Base-by-base conservation (phyloP, 2,329 filamentous ascomycete genomes). In the Hymenoscyphus linearis region DNA sequence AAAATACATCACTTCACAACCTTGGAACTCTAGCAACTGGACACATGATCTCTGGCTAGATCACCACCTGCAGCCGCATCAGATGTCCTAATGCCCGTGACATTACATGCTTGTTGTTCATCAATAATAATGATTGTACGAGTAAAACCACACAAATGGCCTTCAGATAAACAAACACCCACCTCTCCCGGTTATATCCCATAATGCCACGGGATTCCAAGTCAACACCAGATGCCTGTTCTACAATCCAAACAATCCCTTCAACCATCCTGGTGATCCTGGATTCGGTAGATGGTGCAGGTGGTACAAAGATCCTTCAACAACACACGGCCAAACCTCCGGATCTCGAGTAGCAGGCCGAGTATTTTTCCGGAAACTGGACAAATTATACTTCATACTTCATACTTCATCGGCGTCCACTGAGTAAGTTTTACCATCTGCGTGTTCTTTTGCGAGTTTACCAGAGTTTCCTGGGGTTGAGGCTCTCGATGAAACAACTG, bases 41-140 rank as follows among this genome's bases (percentile, higher is more conserved):
- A 58, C 55, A 35, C 47, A 34, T 58, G 56, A 58, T 61, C 60
- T 58, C 52, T 47, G 58, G 55, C 58, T 61, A 55, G 55, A 61
- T 55, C 50, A 58, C 55, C 55, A 31, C 31, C 31, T 31, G 31
- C 31, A 61, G 60, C 60, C 58, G 50, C 56, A 61, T 58, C 60
- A 50, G 26, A 58, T 50, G 44, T 58, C 36, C 4, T 25, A 7
- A 44, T 26, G 7, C 18, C 37, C 7, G 36, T 54, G 16, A 35
- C 53, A 18, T 2, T 36, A 56, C 58, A 60, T 22, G n/a, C 40
- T 4, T 22, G n/a, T n/a, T 4, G 14, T 22, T 18, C 18, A 47
- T 47, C 40, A 18, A 47, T 12, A 47, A 22, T n/a, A 22, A 47
- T 12, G 7, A 22, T 16, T 47, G 35, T 18, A n/a, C n/a, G n/a